A percentile compares a stretch with the other conserved stretches of the same genome.
Evolutionary conservation across 306 rosid genomes (phyloP).

Genomic region (Dicorynia guianensis): DNA sequence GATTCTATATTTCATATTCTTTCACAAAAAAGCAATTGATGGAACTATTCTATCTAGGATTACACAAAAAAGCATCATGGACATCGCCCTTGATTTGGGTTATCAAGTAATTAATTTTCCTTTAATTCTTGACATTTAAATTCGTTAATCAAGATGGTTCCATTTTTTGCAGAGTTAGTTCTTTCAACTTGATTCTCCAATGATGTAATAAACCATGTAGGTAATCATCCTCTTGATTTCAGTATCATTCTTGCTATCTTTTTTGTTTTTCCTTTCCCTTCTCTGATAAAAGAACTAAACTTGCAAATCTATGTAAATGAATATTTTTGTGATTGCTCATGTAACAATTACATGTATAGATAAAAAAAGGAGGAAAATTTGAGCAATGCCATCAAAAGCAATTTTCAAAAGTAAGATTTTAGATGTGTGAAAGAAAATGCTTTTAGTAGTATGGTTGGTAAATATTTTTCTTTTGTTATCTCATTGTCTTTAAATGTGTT

Average conservation of each 20-base stretch:
- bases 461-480: background rate
- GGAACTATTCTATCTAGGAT: constrained; percentile 71
- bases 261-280: background rate
- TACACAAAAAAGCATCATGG: constrained; percentile 66
- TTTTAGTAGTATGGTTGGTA: constrained; percentile 4
- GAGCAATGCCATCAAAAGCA: background rate
- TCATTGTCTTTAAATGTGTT: constrained; percentile 25
- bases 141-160: background rate
- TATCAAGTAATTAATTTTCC: constrained; percentile 53
- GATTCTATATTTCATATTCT: background rate
- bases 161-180: background rate
- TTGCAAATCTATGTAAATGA: background rate
- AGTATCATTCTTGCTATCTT: background rate
- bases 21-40: constrained; percentile 37
- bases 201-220: background rate
- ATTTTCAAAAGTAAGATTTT: too few species aligned
- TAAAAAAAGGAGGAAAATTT: background rate
- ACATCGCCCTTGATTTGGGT: constrained; percentile 57
- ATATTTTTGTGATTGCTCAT: too few species aligned
- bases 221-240: background rate
- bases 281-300: background rate
- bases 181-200: too few species aligned
- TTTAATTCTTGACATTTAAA: background rate
- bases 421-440: background rate
- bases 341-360: background rate